Evolutionary conservation across 306 rosid species (phyloP), one percentile per base, ranked within the genome.

Genomic region (Prunus mongolica): DNA sequence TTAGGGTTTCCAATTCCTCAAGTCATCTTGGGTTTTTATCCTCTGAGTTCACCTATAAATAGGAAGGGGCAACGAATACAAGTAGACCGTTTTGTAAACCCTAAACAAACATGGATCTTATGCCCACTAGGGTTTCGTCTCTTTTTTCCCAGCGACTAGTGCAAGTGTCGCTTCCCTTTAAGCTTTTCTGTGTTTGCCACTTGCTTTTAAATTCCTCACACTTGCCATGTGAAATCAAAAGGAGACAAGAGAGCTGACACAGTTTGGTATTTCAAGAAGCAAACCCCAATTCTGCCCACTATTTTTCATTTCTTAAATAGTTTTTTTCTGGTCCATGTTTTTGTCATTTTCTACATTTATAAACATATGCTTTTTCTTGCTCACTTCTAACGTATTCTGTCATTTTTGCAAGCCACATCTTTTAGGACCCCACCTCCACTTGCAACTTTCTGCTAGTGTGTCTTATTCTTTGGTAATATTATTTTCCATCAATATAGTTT

Each of bases 331-430:
- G 49, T 65, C 69, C 47, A 72, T 38, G 9, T 2, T 72, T 34
- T 73, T 44, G 77, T 44, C 68, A 16, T 60, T 25, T 73, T 61
- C 41, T 44, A 10, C 20, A 2, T 34, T 56, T 22, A 41, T 12
- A 41, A 55, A 55, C 46, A 20, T 32, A 52, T 30, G 6, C 5
- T n/a, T 70, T 32, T 38, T 71, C 24, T 14, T 52, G 50, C 49
- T 32, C 32, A 52, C 32, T 71, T 52, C 64, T 32, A 32, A 54
- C 30, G 54, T 71, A 12, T 71, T 71, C 75, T 52, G 64, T 52
- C 64, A 50, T 16, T 51, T 8, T 22, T 60, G 19, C 65, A 25
- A 60, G 38, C 38, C 4, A 60, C 16, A 12, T 60, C 9, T 60
- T 56, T 60, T 25, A 2, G 18, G 65, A 60, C 34, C 38, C 65